Evolutionary conservation across 2,329 filamentous ascomycete species (phyloP).

Genomic region (Trichoderma afroharzianum): DNA sequence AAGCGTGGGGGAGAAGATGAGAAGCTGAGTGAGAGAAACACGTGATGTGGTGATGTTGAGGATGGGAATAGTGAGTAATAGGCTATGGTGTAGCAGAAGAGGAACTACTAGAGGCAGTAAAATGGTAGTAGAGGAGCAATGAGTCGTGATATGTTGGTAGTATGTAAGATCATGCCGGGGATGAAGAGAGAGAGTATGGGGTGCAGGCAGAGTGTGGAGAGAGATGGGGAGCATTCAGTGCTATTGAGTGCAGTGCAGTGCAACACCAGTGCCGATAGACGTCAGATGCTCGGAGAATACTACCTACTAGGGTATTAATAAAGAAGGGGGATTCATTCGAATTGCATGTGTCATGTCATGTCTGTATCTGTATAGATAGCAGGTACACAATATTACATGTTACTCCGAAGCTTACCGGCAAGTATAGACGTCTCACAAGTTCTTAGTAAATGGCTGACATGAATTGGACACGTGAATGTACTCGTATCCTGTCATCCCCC

Average conservation of each 20-base stretch:
- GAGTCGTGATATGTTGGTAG: neutral
- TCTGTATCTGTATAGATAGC: rapidly evolving
- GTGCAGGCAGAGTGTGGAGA: neutral
- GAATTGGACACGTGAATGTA: neutral
- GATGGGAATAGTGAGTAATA: neutral
- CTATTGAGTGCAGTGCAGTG: neutral
- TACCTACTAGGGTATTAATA: neutral
- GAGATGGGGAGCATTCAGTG: neutral
- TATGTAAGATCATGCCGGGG: neutral
- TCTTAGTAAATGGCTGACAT: neutral
- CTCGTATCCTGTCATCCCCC: neutral
- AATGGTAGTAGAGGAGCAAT: neutral
- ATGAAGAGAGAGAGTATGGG: neutral
- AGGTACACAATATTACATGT: neutral
- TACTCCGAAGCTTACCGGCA: neutral
- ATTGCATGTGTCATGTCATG: neutral
- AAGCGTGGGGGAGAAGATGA: neutral
- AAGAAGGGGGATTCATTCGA: neutral
- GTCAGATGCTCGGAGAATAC: neutral
- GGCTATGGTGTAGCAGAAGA: neutral
- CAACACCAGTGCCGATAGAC: neutral
- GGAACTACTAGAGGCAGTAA: neutral
- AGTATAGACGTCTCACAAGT: neutral
- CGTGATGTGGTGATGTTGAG: neutral
- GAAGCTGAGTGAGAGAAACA: neutral